A percentile compares a stretch with the other conserved stretches of the same genome.
Conservation (phyloP, 257 asterid species). For the Linderniella brevidens region DNA sequence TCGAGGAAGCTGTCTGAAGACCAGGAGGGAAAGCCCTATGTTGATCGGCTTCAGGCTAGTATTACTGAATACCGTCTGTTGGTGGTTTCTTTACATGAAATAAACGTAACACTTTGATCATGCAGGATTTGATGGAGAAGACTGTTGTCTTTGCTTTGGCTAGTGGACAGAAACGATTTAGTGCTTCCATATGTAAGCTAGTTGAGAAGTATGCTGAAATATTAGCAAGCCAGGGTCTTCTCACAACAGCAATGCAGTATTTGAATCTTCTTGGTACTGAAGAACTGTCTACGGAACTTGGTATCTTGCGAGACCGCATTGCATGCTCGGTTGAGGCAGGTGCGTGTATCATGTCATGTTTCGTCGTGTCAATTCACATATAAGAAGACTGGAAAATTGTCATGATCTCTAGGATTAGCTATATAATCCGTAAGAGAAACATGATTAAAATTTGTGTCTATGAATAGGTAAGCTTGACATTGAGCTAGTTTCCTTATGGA, state of each 20-base stretch:
- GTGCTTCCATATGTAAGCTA: slow-evolving; percentile 72
- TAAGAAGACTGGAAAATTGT: no score
- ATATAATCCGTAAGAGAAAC: no score
- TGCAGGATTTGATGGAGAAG: slow-evolving; percentile 94
- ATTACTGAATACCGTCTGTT: no score
- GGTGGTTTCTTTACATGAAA: no score
- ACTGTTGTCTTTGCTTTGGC: slow-evolving; percentile 87
- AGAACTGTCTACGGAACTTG: slow-evolving; percentile 76
- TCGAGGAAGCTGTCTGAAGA: slow-evolving; percentile 50
- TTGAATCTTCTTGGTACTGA: slow-evolving; percentile 82
- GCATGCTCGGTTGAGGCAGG: slow-evolving; percentile 70
- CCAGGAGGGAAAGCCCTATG: slow-evolving; percentile 65
- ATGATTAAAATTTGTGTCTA: no score
- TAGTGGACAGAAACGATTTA: slow-evolving; percentile 58
- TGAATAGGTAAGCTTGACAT: no score
- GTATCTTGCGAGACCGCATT: slow-evolving; percentile 76
- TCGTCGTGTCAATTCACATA: no score
- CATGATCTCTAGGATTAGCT: no score
- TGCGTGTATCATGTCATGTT: slow-evolving; percentile 10
- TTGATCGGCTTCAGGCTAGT: slow-evolving; percentile 74
- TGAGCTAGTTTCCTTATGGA: no score
- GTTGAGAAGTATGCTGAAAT: slow-evolving; percentile 97
- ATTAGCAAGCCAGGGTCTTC: slow-evolving; percentile 90
- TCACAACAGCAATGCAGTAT: slow-evolving; percentile 84
- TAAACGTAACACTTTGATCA: background rate